Evolutionary conservation across 108 stramenopile species (phyloP).

Genomic region (Pseudonitzschia multiseries): DNA sequence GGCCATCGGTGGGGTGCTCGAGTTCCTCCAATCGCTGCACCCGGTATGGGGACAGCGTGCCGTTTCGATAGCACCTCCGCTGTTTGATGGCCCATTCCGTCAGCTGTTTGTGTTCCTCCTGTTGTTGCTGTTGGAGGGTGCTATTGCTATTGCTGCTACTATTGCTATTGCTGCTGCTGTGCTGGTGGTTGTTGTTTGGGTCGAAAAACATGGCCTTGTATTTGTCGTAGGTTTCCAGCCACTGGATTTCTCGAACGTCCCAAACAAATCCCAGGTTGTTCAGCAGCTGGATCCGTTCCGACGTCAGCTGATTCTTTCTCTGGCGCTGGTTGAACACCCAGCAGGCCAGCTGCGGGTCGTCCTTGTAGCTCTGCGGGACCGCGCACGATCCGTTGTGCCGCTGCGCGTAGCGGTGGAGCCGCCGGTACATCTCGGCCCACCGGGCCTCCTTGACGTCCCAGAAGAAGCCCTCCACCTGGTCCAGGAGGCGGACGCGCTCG

Average conservation of each 20-base stretch:
- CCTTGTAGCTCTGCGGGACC: neutral
- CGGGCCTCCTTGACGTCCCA: conserved; percentile 9
- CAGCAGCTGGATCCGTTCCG: neutral
- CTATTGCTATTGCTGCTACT: neutral
- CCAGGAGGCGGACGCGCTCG: neutral
- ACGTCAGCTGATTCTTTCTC: neutral
- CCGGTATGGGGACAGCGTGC: neutral
- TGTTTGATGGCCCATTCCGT: neutral
- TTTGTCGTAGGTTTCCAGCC: neutral
- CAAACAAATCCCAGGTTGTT: neutral
- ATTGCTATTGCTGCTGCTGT: neutral
- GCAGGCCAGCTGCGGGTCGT: neutral
- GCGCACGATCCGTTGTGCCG: neutral
- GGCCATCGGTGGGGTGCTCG: neutral
- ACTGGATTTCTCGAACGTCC: conserved; percentile 3
- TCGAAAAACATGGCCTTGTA: conserved; percentile 1
- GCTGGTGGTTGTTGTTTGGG: neutral
- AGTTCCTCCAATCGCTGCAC: neutral
- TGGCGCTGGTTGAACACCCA: conserved; percentile 4
- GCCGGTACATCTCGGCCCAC: conserved; percentile 3
- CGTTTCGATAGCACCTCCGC: neutral
- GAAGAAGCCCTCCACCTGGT: conserved; percentile 12
- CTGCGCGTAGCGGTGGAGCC: neutral
- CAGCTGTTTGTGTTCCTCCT: conserved; percentile 2
- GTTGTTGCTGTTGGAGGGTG: neutral